Evolutionary conservation across 495 filamentous ascomycete species (phyloP).

Genomic region (Podospora sp.): DNA sequence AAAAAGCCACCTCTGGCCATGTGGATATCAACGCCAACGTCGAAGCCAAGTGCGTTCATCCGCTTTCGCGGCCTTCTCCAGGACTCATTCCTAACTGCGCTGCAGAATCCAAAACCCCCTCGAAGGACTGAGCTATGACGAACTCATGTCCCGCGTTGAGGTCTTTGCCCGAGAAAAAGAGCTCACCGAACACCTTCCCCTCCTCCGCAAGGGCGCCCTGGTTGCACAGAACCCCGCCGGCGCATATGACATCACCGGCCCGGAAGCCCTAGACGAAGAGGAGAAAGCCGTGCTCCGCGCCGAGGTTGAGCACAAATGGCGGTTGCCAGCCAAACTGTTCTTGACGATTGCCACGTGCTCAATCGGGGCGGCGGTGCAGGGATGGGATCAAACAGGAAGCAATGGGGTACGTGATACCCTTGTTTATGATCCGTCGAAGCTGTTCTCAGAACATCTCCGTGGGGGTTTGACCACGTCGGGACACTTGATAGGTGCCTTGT

Average conservation of each 20-base stretch:
- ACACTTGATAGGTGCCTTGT: too few relatives aligned
- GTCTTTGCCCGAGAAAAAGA: conserved; percentile 56
- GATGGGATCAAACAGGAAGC: conserved; percentile 73
- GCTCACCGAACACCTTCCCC: conserved; percentile 51
- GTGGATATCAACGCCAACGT: conserved; percentile 51
- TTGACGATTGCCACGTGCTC: conserved; percentile 70
- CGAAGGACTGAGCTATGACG: conserved; percentile 52
- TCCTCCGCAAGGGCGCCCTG: conserved; percentile 64
- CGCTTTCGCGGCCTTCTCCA: background rate
- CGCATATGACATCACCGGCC: conserved; percentile 53
- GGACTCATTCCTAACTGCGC: background rate
- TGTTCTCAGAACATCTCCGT: too few relatives aligned
- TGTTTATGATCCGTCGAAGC: too few relatives aligned
- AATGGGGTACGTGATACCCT: conserved; percentile 51
- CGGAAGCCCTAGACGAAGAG: conserved; percentile 53
- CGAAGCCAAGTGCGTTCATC: conserved; percentile 45
- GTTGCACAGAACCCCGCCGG: conserved; percentile 62
- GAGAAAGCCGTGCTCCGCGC: conserved; percentile 57
- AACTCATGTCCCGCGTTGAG: conserved; percentile 59
- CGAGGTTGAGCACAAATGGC: conserved; percentile 67
- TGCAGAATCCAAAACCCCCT: conserved; percentile 57
- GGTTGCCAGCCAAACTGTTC: conserved; percentile 61
- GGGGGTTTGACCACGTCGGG: too few relatives aligned
- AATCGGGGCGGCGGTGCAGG: conserved; percentile 74
- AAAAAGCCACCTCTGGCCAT: conserved; percentile 31